Conservation (phyloP, 1,284 basidiomycete species). For the Ustilago hordei region DNA sequence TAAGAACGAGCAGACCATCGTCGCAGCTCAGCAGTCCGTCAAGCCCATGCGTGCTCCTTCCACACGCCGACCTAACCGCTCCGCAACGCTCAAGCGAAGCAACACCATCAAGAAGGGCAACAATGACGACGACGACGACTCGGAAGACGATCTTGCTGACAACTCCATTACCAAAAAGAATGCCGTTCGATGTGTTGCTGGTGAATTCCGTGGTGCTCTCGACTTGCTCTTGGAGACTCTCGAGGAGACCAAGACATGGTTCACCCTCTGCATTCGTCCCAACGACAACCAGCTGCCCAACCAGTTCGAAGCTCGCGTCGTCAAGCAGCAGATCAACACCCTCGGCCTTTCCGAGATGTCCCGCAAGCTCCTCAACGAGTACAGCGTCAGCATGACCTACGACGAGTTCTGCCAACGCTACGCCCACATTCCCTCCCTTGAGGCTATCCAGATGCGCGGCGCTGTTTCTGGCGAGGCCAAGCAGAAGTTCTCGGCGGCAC, state of each 20-base stretch:
- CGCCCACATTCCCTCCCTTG: conserved; percentile 55
- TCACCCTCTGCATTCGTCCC: conserved; percentile 89
- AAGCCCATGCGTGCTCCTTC: conserved; percentile 93
- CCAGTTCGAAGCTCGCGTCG: conserved; percentile 88
- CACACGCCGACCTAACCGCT: conserved; percentile 52
- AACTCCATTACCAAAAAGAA: conserved; percentile 38
- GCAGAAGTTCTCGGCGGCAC: conserved; percentile 70
- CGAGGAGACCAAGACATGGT: conserved; percentile 91
- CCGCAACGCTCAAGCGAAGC: conserved; percentile 54
- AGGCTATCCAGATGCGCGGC: conserved; percentile 71
- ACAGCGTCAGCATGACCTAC: conserved; percentile 81
- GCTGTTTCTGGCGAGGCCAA: conserved; percentile 72
- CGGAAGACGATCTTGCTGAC: conserved; percentile 62
- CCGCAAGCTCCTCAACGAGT: conserved; percentile 61
- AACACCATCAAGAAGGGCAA: conserved; percentile 73
- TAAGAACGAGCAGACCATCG: conserved; percentile 90
- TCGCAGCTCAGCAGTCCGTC: conserved; percentile 89
- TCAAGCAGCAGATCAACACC: conserved; percentile 90
- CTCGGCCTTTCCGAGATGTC: conserved; percentile 82
- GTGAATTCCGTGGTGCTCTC: conserved; percentile 85
- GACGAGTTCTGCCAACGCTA: conserved; percentile 85
- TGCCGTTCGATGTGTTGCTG: conserved; percentile 77
- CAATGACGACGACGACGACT: conserved; percentile 74
- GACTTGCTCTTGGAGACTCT: conserved; percentile 88
- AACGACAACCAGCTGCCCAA: conserved; percentile 94